A percentile compares a stretch with the other conserved stretches of the same genome.
These are phyloP conservation scores for Pseudogymnoascus sp. DNA, from an alignment of 2,329 filamentous ascomycete species.

Conservation along the genomic window DNA sequence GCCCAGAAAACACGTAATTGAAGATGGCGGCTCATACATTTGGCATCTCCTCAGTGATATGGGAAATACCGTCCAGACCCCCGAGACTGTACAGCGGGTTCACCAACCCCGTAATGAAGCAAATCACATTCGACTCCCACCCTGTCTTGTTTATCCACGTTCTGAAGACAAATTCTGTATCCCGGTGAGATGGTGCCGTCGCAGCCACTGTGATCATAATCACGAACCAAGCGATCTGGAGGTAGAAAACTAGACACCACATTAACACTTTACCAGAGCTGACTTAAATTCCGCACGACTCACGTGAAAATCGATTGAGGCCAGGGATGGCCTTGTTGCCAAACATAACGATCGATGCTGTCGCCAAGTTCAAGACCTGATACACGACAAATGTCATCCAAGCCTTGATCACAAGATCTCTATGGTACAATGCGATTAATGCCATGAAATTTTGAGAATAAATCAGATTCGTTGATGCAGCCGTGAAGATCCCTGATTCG, in stretches of 20 bases:
- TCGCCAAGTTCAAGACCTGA: slow-evolving; percentile 35
- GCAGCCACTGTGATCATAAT: slow-evolving; percentile 41
- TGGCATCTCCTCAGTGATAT: slow-evolving; percentile 45
- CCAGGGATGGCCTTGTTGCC: slow-evolving; percentile 37
- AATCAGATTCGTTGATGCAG: slow-evolving; percentile 24
- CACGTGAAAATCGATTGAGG: slow-evolving; percentile 36
- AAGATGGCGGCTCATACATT: slow-evolving; percentile 27
- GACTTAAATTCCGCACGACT: slow-evolving; percentile 3
- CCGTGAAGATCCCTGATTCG: slow-evolving; percentile 33
- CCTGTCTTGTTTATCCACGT: slow-evolving; percentile 46
- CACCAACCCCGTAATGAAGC: slow-evolving; percentile 42
- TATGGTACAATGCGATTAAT: slow-evolving; percentile 34
- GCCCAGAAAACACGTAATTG: not conserved
- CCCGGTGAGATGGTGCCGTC: slow-evolving; percentile 36
- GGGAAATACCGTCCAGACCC: slow-evolving; percentile 39
- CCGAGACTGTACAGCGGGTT: slow-evolving; percentile 40
- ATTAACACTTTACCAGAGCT: not conserved
- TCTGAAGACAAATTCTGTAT: slow-evolving; percentile 40
- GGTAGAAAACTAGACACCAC: slow-evolving; percentile 31
- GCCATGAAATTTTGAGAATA: slow-evolving; percentile 35
- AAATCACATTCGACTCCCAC: slow-evolving; percentile 38
- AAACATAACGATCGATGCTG: slow-evolving; percentile 38
- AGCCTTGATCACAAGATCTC: slow-evolving; percentile 32
- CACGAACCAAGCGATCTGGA: slow-evolving; percentile 39
- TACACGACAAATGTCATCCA: slow-evolving; percentile 43